Conservation (phyloP, 2,329 filamentous ascomycete species). For the Apiospora malaysiana region DNA sequence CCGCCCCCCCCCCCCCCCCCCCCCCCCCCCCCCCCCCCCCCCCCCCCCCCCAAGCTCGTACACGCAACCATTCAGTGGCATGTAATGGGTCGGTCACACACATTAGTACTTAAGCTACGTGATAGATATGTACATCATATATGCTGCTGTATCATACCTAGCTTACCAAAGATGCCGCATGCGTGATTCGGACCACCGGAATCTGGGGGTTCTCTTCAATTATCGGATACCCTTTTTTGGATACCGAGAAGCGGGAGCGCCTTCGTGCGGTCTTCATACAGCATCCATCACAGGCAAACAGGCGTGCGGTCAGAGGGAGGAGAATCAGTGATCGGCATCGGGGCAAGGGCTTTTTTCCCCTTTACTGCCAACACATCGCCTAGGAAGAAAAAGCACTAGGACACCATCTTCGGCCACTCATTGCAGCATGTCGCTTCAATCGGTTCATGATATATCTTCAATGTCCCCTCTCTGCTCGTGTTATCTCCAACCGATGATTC, state of each 20-base stretch:
- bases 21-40: no score
- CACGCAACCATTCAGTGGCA: background rate
- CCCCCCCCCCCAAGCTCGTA: no score
- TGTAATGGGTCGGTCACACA: background rate
- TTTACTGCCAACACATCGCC: conserved; percentile 3
- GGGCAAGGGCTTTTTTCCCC: background rate
- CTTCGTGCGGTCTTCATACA: background rate
- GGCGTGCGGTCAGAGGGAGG: background rate
- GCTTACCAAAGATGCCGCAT: background rate
- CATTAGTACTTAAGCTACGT: background rate
- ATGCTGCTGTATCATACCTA: background rate
- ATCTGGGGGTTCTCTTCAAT: background rate
- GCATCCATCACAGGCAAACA: background rate
- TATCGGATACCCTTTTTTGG: background rate
- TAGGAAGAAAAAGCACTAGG: background rate
- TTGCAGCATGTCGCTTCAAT: background rate
- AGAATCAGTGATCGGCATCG: background rate
- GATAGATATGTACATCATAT: no score
- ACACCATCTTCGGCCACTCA: background rate
- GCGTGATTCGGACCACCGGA: conserved; percentile 4
- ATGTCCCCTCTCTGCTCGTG: background rate
- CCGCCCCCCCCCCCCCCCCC: no score
- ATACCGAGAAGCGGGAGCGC: conserved; percentile 14
- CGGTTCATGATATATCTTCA: background rate
- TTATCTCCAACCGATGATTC: background rate